Base-by-base conservation (phyloP, 2,329 filamentous ascomycete genomes). In the Pseudocercospora pini-densiflorae region DNA sequence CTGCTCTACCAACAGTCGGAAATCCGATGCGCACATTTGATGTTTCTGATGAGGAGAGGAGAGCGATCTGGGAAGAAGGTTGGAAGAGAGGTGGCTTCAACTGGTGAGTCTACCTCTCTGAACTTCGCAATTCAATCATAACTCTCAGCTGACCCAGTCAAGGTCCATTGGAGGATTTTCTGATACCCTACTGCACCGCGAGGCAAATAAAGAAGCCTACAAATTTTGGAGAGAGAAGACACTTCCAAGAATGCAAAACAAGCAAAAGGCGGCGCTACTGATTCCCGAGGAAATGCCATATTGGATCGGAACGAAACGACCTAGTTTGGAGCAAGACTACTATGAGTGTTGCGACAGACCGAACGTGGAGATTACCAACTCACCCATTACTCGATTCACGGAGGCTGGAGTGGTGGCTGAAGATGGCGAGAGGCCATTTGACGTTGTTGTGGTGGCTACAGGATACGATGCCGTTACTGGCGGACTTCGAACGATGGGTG, bases 231-330 rank as follows among this genome's bases (percentile, higher is more conserved):
- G 72, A 31, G 70, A 71, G 19, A 78, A 78, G 65, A 79, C 77
- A 0, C 79, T 84, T 0, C 78, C 76, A 14, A 81, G 86, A 2
- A 80, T 89, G 49, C 76, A 79, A n/a, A 78, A 83, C 68, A 79
- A 81, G 0, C 69, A 72, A 53, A 83, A 82, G 74, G 74, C 78
- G 10, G 81, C 81, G 33, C 78, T 83, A 12, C 68, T 83, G 14
- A 81, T 80, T 1, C 81, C 81, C 0, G 66, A 79, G 10, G 73
- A 79, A 61, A 75, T 79, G 9, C 79, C 79, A 0, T 80, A 83
- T 67, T 77, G 78, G 0, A 82, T 80, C 62, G 79, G 80, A 7
- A 82, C 80, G 10, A 83, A 83, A 74, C 74, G 81, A 23, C 80
- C 80, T 4, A 77, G 75, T 27, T 75, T 83, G 2, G 81, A 83